Percentiles rank a stretch among this genome's conserved stretches.
Conservation (phyloP, 768 basidiomycete genomes). For the Rhizopogon vinicolor region DNA sequence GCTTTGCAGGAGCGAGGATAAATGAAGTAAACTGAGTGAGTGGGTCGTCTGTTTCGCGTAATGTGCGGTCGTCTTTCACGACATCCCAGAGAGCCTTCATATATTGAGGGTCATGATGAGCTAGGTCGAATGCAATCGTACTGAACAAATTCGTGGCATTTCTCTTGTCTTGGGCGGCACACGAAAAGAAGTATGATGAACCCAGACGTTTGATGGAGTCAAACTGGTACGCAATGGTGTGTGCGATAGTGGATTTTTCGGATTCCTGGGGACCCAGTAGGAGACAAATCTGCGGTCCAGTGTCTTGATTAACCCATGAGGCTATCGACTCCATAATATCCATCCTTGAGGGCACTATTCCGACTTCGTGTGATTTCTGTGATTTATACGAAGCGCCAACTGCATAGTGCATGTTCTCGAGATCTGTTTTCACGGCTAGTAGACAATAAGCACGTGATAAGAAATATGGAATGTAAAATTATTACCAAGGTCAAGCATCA, state of each 20-base stretch:
- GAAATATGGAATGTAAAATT: not conserved
- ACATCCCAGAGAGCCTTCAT: slow-evolving; percentile 10
- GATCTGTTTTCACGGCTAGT: slow-evolving; percentile 6
- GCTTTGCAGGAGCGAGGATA: slow-evolving; percentile 20
- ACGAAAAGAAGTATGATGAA: slow-evolving; percentile 27
- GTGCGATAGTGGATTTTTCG: slow-evolving; percentile 28
- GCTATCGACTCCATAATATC: slow-evolving; percentile 13
- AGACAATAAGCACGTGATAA: not conserved
- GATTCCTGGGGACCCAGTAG: slow-evolving; percentile 24
- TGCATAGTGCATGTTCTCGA: slow-evolving; percentile 15
- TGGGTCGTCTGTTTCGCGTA: slow-evolving; percentile 13
- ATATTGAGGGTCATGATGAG: slow-evolving; percentile 26
- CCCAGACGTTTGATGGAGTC: slow-evolving; percentile 23
- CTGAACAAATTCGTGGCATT: slow-evolving; percentile 24
- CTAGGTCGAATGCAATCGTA: slow-evolving; percentile 29
- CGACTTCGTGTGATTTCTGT: slow-evolving; percentile 11
- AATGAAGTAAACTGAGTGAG: slow-evolving; percentile 24
- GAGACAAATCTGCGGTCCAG: slow-evolving; percentile 16
- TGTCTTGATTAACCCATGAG: slow-evolving; percentile 12
- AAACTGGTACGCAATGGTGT: slow-evolving; percentile 23
- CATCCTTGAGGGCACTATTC: slow-evolving; percentile 6
- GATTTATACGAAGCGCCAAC: slow-evolving; percentile 18
- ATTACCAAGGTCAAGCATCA: not conserved
- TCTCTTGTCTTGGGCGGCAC: slow-evolving; percentile 6
- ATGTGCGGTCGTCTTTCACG: slow-evolving; percentile 17